Base-by-base conservation (phyloP, 768 basidiomycete genomes). In the Lepiota brunneoincarnata region DNA sequence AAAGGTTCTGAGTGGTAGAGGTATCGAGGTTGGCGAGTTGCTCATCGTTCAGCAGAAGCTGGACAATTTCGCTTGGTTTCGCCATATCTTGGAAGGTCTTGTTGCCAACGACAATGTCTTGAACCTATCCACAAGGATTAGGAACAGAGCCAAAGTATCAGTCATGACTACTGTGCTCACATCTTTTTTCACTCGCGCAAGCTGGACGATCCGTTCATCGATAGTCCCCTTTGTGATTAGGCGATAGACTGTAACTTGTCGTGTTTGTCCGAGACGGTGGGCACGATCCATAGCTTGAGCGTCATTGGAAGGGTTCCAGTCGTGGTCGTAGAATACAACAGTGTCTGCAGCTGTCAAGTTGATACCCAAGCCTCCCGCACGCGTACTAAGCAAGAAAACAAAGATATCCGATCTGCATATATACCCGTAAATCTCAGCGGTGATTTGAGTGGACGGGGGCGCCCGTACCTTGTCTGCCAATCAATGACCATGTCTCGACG, bases 221-320 rank as follows among this genome's bases (percentile, higher is more conserved):
- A 96, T 94, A 1, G 93, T 96, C 11, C 92, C 93, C 69, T 80
- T 88, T 2, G 94, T 97, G 63, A 97, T 93, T 45, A 98, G 75
- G 15, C 95, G 87, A 68, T 97, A 98, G 7, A 98, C 94, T 2
- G 94, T 98, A 52, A 98, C 95, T 73, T 98, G 95, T 42, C 93
- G 89, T 5, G 94, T 98, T 70, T 98, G 95, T 26, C 95, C 95
- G 12, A 98, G 80, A 60, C 95, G 91, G 73, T 98, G 95, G 14
- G 95, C 95, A 59, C 95, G 90, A 64, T 97, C 95, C 95, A 98
- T 98, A 12, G 95, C 95, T 67, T 98, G 95, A 31, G 95, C 92
- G 68, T 98, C 95, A 63, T 96, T 97, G 14, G 93, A 95, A 11
- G 95, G 95, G 65, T 98, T 98, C 92, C 92, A 94, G 60, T 94